These are phyloP conservation scores for Sclerospora graminicola DNA, from an alignment of 352 stramenopile genomes.

Conservation along the genomic window DNA sequence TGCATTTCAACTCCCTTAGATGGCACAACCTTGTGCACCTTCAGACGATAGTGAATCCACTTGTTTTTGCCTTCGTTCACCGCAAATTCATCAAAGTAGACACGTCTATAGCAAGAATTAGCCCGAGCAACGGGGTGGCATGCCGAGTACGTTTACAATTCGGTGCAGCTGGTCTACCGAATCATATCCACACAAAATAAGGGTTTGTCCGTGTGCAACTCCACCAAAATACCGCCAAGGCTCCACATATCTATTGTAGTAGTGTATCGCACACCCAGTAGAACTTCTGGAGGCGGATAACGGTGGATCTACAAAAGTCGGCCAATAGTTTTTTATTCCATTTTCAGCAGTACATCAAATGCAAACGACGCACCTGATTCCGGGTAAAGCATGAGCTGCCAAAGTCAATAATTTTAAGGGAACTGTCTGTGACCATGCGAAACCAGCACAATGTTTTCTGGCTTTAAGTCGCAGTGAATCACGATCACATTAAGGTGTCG, in stretches of 20 bases:
- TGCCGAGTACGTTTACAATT: slow-evolving; percentile 92
- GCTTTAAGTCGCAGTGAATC: slow-evolving; percentile 99
- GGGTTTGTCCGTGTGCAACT: slow-evolving; percentile 98
- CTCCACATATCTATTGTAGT: slow-evolving; percentile 86
- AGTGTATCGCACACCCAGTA: slow-evolving; percentile 76
- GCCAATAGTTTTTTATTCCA: neutral
- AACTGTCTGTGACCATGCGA: slow-evolving; percentile 91
- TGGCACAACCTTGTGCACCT: slow-evolving; percentile 40
- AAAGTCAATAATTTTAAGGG: slow-evolving; percentile 99
- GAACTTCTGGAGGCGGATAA: slow-evolving; percentile 92
- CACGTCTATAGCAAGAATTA: slow-evolving; percentile 62
- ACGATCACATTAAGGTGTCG: slow-evolving; percentile 89
- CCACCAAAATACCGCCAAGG: slow-evolving; percentile 84
- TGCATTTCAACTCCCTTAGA: slow-evolving; percentile 20
- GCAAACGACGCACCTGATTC: slow-evolving; percentile 61
- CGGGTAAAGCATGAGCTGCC: slow-evolving; percentile 93
- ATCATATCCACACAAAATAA: slow-evolving; percentile 94
- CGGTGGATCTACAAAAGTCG: slow-evolving; percentile 82
- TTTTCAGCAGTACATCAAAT: neutral
- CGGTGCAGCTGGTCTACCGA: slow-evolving; percentile 96
- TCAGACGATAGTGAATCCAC: slow-evolving; percentile 53
- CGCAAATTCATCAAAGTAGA: slow-evolving; percentile 90
- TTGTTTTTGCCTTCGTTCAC: slow-evolving; percentile 44
- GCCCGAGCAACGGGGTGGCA: slow-evolving; percentile 88
- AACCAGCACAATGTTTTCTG: slow-evolving; percentile 97